Evolutionary conservation across 2,329 filamentous ascomycete species (phyloP), one percentile per base, ranked within the genome.

Genomic region (Fusarium siculi): DNA sequence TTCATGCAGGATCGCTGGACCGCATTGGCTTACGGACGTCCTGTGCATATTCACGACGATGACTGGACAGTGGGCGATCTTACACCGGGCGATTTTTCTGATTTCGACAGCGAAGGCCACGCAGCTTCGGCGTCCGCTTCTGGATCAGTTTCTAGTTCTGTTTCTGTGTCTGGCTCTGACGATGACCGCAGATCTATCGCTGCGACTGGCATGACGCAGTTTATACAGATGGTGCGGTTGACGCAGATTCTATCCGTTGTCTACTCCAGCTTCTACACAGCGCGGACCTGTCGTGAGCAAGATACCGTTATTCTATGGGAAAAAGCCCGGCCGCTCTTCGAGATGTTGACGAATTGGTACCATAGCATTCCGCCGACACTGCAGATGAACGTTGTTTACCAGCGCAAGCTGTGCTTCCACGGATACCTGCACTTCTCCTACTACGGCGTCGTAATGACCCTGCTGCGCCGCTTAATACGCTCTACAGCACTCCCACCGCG

Each of bases 1-100:
- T 91, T 84, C 74, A 88, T 90, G 83, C 89, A 91, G 76, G 89
- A 91, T 72, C 88, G 87, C 74, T 91, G 87, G 89, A 79, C 78
- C 21, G 77, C 77, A 46, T 66, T 79, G 47, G 77, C 77, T 34
- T 79, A 77, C 44, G 77, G 77, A 9, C 76, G 77, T 28, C 77
- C 77, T 43, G 70, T 79, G 23, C 77, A 79, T 59, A 79, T 79
- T 52, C 75, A 79, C 71, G 77, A 79, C 14, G 77, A 79, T 34
- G 77, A 79, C 73, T 79, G 77, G 77, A 77, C 76, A 12, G 77
- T 79, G 25, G 58, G 71, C 28, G 74, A 77, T 49, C 74, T 79
- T 25, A 74, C 70, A 21, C 62, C 72, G 3, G 79, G 79, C 23
- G 80, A 83, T 36, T 80, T 82, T 43, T 82, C 81, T 75, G 77